These are phyloP conservation scores for Neofusicoccum kwambonambiense DNA, from an alignment of 2,329 filamentous ascomycete species.

Conservation along the genomic window DNA sequence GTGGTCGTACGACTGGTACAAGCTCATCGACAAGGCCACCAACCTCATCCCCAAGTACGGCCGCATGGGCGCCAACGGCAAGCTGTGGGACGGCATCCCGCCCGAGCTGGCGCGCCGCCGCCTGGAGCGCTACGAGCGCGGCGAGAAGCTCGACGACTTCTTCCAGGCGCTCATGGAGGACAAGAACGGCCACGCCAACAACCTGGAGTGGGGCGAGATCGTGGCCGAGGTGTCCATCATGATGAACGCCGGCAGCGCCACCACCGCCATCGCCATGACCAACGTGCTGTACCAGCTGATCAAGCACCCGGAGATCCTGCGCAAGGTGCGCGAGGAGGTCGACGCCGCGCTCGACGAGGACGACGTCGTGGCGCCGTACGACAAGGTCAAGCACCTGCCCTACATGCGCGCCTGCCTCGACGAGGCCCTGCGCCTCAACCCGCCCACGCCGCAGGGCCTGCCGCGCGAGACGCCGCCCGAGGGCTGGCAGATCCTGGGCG, in stretches of 20 bases:
- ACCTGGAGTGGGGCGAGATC: slow-evolving; percentile 10
- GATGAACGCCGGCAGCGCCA: slow-evolving; percentile 36
- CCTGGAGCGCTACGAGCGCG: slow-evolving; percentile 43
- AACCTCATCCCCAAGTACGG: slow-evolving; percentile 49
- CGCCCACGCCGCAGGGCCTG: slow-evolving; percentile 25
- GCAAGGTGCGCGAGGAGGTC: slow-evolving; percentile 26
- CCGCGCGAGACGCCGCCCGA: slow-evolving; percentile 27
- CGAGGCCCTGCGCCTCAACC: slow-evolving; percentile 25
- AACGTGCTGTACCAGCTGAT: slow-evolving; percentile 40
- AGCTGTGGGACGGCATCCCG: slow-evolving; percentile 36
- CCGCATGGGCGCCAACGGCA: slow-evolving; percentile 19
- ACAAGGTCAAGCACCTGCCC: slow-evolving; percentile 25
- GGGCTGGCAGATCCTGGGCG: slow-evolving; percentile 22
- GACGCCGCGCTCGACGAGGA: slow-evolving; percentile 17
- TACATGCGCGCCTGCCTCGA: slow-evolving; percentile 36
- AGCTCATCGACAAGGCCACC: slow-evolving; percentile 46
- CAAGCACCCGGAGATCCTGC: slow-evolving; percentile 29
- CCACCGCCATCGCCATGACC: slow-evolving; percentile 34
- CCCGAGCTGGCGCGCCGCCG: slow-evolving; percentile 46
- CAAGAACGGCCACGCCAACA: neutral
- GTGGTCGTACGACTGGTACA: slow-evolving; percentile 55
- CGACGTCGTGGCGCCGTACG: slow-evolving; percentile 23
- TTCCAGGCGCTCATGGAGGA: slow-evolving; percentile 15
- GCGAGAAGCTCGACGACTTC: slow-evolving; percentile 16
- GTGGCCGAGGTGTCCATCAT: slow-evolving; percentile 6